Base-by-base conservation (phyloP, 306 rosid genomes). In the Vigna angularis region DNA sequence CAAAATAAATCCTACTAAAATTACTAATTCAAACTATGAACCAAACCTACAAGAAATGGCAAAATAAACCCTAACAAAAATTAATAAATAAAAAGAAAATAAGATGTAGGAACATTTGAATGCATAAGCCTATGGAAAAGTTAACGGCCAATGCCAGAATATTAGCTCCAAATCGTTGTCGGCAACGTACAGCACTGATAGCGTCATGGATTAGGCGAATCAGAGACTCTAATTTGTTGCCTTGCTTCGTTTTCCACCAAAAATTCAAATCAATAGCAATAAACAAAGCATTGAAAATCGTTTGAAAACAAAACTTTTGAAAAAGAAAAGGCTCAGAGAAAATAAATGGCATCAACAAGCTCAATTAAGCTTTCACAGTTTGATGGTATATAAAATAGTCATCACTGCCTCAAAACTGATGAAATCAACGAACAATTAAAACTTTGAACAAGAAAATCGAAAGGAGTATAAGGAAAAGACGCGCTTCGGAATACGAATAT, bases 181-280 rank as follows among this genome's bases (percentile, higher is more conserved):
- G 97, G 98, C 98, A 93, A 91, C 96, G 97, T 91, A 88, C 86
- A 93, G 98, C 98, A 82, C 98, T 86, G 88, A 74, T 22, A 15
- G 15, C 93, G 58, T 92, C 87, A 91, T 40, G 1, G 61, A 76
- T 24, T 15, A 17, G 85, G 91, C 83, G 89, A 81, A 72, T 81
- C 94, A 91, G 97, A 85, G 98, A 93, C 98, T 93, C 98, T 93
- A 93, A 91, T 73, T 91, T 90, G 86, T 93, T 91, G 97, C 98
- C 98, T 84, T 75, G 2, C 2, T 42, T 9, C 47, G 45, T 14
- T 5, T 1, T 34, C 0, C 0, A 14, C 2, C n/a, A 16, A 10
- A 9, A 47, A 5, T 2, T 6, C 15, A 73, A 55, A 45, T 13
- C 5, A 45, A 32, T 1, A 6, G 18, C 2, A 22, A 4, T 0